Evolutionary conservation across 1,284 basidiomycete genomes (phyloP).

Genomic region (Amylostereum areolatum): DNA sequence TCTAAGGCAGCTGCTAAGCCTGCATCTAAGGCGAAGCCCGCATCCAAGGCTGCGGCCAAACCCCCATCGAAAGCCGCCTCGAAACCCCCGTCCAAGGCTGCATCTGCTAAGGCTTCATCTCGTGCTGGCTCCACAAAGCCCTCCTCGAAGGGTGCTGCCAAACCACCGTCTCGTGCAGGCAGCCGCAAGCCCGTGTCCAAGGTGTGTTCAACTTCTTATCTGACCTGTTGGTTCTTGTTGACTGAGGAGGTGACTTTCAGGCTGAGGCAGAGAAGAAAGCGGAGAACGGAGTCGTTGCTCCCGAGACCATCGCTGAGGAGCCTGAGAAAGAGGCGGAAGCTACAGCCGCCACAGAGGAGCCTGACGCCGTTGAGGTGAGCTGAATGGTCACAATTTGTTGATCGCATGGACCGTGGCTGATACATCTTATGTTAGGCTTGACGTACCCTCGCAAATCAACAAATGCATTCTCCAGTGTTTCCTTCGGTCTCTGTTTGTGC

Average conservation of each 20-base stretch:
- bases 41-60: constrained; percentile 20
- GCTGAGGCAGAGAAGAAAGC: constrained; percentile 4
- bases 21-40: constrained; percentile 23
- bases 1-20: constrained; percentile 25
- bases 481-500: no score
- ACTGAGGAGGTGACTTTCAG: background rate
- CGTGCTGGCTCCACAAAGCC: constrained; percentile 13
- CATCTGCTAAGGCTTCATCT: constrained; percentile 9
- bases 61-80: constrained; percentile 2
- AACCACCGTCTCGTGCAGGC: constrained; percentile 9
- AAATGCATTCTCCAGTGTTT: no score
- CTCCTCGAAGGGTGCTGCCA: constrained; percentile 9
- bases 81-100: constrained; percentile 12
- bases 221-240: background rate
- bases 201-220: constrained; percentile 1
- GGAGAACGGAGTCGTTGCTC: background rate
- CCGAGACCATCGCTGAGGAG: constrained; percentile 10
- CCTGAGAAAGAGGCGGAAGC: constrained; percentile 7
- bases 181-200: constrained; percentile 9
- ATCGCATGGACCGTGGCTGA: background rate
- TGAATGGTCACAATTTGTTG: background rate
- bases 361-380: background rate
- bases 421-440: background rate
- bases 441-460: background rate
- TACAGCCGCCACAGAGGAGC: background rate